phyloP scores from a whole-genome alignment of 495 filamentous ascomycete genomes.

The Sporormia fimetaria region DNA sequence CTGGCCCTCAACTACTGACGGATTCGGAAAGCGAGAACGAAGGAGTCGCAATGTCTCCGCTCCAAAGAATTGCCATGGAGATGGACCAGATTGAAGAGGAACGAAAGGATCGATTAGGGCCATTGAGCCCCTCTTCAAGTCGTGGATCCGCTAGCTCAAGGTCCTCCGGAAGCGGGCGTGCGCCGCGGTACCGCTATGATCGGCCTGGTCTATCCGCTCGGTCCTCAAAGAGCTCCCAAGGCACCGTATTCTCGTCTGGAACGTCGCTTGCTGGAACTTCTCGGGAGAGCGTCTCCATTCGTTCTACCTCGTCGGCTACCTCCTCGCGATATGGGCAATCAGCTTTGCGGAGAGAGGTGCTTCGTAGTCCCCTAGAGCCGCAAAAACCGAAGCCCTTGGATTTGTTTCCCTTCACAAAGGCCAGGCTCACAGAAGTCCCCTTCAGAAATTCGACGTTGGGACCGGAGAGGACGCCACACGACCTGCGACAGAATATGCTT shows the following conservation, averaged over 20 bases:
- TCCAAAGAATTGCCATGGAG: conserved; percentile 52
- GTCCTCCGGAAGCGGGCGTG: conserved; percentile 32
- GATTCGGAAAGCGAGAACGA: conserved; percentile 55
- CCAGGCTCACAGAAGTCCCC: conserved; percentile 66
- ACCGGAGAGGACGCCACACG: conserved; percentile 64
- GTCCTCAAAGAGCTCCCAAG: conserved; percentile 35
- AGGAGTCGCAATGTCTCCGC: conserved; percentile 44
- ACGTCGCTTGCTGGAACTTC: conserved; percentile 38
- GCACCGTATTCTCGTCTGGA: conserved; percentile 53
- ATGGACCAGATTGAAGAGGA: conserved; percentile 47
- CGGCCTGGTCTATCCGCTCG: conserved; percentile 40
- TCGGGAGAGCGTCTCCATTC: conserved; percentile 50
- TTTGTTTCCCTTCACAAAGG: conserved; percentile 57
- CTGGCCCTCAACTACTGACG: conserved; percentile 30
- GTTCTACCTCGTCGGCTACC: conserved; percentile 54
- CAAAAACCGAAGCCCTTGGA: conserved; percentile 45
- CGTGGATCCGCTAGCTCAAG: conserved; percentile 36
- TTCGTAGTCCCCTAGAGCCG: conserved; percentile 45
- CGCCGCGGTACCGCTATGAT: conserved; percentile 40
- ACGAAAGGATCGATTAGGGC: conserved; percentile 35
- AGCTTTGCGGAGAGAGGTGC: conserved; percentile 69
- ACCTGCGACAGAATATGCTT: conserved; percentile 83
- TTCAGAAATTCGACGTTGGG: conserved; percentile 59
- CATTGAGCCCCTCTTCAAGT: conserved; percentile 34
- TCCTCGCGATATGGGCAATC: conserved; percentile 55